These are phyloP conservation scores for Pseudogymnoascus sp. DNA, from an alignment of 2,329 filamentous ascomycete species.

Conservation along the genomic window DNA sequence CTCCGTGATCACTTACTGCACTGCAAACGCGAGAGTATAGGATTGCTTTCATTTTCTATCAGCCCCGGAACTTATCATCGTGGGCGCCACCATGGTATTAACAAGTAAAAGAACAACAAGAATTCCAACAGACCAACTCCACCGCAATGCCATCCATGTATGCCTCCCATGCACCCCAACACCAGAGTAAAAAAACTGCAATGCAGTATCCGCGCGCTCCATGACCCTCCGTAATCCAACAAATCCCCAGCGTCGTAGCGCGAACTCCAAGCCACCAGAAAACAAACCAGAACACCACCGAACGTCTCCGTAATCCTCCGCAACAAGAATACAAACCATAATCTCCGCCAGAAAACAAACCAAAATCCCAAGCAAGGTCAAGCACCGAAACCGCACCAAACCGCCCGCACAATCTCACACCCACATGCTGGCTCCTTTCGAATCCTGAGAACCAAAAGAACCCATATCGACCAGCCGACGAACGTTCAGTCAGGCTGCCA, in stretches of 20 bases:
- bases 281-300: background rate
- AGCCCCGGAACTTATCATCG: background rate
- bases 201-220: background rate
- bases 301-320: background rate
- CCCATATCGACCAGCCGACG: background rate
- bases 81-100: background rate
- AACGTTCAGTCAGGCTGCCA: background rate
- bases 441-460: background rate
- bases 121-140: background rate
- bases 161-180: background rate
- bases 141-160: background rate
- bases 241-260: background rate
- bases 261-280: background rate
- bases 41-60: background rate
- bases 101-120: background rate
- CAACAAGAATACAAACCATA: background rate
- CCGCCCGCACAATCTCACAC: background rate
- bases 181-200: no score
- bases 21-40: background rate
- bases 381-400: background rate
- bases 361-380: background rate
- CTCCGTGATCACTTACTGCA: background rate
- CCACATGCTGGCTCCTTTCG: background rate
- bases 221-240: background rate
- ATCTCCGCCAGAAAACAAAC: background rate